These are phyloP conservation scores for Phytopythium delawarense DNA, from an alignment of 352 stramenopile species.

Conservation along the genomic window DNA sequence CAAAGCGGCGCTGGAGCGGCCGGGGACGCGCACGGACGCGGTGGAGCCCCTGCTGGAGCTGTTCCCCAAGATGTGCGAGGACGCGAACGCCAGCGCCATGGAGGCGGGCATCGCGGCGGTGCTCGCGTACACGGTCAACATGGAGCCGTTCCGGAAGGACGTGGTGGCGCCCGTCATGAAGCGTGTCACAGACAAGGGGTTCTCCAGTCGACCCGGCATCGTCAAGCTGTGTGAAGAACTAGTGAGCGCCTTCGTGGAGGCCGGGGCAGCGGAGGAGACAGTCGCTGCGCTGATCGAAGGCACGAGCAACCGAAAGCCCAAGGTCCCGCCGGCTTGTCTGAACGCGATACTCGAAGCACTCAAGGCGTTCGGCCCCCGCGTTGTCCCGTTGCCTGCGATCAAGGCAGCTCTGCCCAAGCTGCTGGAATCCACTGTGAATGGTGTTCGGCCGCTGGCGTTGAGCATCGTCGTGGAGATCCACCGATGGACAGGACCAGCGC, in stretches of 20 bases:
- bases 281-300: slow-evolving; percentile 72
- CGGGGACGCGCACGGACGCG: slow-evolving; percentile 33
- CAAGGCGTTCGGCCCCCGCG: slow-evolving; percentile 73
- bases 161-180: slow-evolving; percentile 73
- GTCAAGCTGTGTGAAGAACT: slow-evolving; percentile 81
- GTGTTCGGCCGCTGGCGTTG: slow-evolving; percentile 70
- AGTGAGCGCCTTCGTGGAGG: slow-evolving; percentile 67
- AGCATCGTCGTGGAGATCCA: slow-evolving; percentile 81
- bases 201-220: slow-evolving; percentile 67
- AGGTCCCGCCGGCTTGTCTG: slow-evolving; percentile 75
- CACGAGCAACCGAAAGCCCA: slow-evolving; percentile 85
- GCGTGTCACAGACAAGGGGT: slow-evolving; percentile 79
- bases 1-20: slow-evolving; percentile 57
- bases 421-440: slow-evolving; percentile 80
- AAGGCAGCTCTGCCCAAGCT: slow-evolving; percentile 64
- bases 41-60: slow-evolving; percentile 49
- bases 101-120: slow-evolving; percentile 73
- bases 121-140: slow-evolving; percentile 59
- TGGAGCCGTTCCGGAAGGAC: slow-evolving; percentile 63
- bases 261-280: slow-evolving; percentile 71
- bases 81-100: slow-evolving; percentile 77
- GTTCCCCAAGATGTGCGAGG: slow-evolving; percentile 81
- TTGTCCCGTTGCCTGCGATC: slow-evolving; percentile 65
- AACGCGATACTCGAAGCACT: slow-evolving; percentile 61
- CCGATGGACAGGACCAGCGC: slow-evolving; percentile 65